Base-by-base conservation (phyloP, 371 early-diverging fungal species). In the Vairimorpha necatrix region DNA sequence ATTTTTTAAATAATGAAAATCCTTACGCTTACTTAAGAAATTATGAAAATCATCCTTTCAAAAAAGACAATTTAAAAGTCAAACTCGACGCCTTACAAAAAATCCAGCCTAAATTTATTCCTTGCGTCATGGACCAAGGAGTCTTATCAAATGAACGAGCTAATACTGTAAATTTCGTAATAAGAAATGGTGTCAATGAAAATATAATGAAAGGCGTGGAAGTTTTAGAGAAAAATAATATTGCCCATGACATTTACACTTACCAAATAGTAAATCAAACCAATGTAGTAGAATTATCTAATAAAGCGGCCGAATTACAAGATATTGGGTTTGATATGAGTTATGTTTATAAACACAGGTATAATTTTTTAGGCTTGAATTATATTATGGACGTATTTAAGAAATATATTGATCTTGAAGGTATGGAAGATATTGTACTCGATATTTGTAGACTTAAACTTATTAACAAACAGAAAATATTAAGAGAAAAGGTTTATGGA, bases 1-100 rank as follows among this genome's bases (percentile, higher is more conserved):
- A 77, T 28, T 81, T 77, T 74, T 18, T 77, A 3, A 77, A 65
- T 48, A 81, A 81, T 65, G 78, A 81, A 50, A 77, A 81, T 54
- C 77, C 78, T n/a, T 81, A 66, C 48, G 77, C 78, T 36, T 77
- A 66, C 50, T 62, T 73, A 24, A 48, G 46, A 39, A 63, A 65
- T 30, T 81, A 77, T 56, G 68, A 63, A 18, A 39, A 63, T 11
- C 69, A 73, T 50, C 20, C 33, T 14, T 62, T 72, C 11, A 56
- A 67, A 18, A 54, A 68, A 20, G 26, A 46, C 2, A 48, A 73
- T 22, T 32, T 74, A 33, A 81, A 71, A 63, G 24, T 38, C 14
- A 61, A 56, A 56, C 42, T 81, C 6, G 68, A 69, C 56, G 62
- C 74, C 34, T 24, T 81, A 30, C 74, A 69, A 34, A 71, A 78